Percentiles rank a stretch among this genome's conserved stretches.
Conservation (phyloP, 2,329 filamentous ascomycete species). For the Stenocarpella maydis region DNA sequence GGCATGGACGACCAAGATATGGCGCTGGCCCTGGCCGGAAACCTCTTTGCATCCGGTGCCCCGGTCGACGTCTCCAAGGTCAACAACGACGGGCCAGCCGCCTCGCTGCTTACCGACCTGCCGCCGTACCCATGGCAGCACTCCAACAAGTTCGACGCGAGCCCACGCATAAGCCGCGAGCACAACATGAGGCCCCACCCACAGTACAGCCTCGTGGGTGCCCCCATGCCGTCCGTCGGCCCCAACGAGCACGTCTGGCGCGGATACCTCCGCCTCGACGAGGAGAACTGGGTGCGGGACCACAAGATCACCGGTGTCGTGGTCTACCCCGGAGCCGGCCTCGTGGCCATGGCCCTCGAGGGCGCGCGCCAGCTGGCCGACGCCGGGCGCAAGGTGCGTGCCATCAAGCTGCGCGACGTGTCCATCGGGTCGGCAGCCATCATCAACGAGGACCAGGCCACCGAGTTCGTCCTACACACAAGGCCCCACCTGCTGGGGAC, state of each 20-base stretch:
- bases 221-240: too few species aligned
- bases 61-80: constrained; percentile 39
- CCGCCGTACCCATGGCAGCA: constrained; percentile 59
- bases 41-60: constrained; percentile 25
- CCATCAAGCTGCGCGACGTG: constrained; percentile 27
- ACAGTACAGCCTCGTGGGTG: constrained; percentile 27
- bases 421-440: constrained; percentile 27
- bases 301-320: constrained; percentile 31
- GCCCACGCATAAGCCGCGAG: too few species aligned
- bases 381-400: constrained; percentile 37
- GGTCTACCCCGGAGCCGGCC: constrained; percentile 31
- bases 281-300: constrained; percentile 34
- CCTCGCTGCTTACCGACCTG: constrained; percentile 44
- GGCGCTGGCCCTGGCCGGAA: constrained; percentile 25
- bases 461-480: constrained; percentile 26
- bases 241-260: constrained; percentile 32
- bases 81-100: constrained; percentile 42
- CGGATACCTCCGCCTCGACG: constrained; percentile 27
- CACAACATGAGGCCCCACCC: constrained; percentile 24
- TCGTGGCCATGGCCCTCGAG: constrained; percentile 30
- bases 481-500: constrained; percentile 9
- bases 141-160: constrained; percentile 40
- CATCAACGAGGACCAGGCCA: constrained; percentile 25
- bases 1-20: too few species aligned
- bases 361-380: constrained; percentile 31